These are phyloP conservation scores for Hypomyces rosellus DNA, from an alignment of 2,329 filamentous ascomycete species.

Conservation along the genomic window DNA sequence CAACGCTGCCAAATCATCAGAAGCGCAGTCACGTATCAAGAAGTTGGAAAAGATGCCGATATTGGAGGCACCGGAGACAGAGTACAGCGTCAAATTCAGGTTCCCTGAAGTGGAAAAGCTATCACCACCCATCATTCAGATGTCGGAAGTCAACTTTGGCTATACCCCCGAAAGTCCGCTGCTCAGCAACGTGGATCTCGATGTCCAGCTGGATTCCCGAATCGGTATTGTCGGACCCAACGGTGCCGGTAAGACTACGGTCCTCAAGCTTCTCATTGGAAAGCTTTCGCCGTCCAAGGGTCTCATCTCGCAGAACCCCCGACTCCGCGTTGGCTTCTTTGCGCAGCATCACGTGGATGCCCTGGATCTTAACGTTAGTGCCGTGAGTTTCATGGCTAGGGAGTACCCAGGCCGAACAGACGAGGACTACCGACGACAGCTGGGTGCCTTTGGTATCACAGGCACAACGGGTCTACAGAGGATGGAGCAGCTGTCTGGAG, in stretches of 20 bases:
- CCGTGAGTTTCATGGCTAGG: constrained; percentile 94
- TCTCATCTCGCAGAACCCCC: constrained; percentile 79
- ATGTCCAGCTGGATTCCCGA: constrained; percentile 94
- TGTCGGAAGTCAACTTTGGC: constrained; percentile 87
- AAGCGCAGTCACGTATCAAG: constrained; percentile 98
- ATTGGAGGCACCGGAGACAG: constrained; percentile 80
- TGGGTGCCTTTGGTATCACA: constrained; percentile 84
- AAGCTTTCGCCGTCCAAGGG: constrained; percentile 71
- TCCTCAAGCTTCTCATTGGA: constrained; percentile 94
- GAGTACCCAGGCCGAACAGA: constrained; percentile 85
- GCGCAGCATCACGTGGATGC: constrained; percentile 98
- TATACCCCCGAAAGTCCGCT: constrained; percentile 76
- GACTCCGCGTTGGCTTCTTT: constrained; percentile 91
- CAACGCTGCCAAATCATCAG: constrained; percentile 96
- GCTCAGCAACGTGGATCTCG: constrained; percentile 80
- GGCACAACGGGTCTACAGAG: constrained; percentile 96
- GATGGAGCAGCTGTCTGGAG: constrained; percentile 89
- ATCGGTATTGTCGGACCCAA: constrained; percentile 99
- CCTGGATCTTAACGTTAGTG: constrained; percentile 79
- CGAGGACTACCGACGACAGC: constrained; percentile 91
- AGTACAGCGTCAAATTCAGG: constrained; percentile 94
- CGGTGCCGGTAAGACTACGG: constrained; percentile 96
- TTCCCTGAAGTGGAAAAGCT: constrained; percentile 98
- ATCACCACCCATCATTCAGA: constrained; percentile 95
- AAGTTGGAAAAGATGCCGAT: constrained; percentile 97